Conservation (phyloP, 768 basidiomycete genomes). For the Boletus rubroflammeus region DNA sequence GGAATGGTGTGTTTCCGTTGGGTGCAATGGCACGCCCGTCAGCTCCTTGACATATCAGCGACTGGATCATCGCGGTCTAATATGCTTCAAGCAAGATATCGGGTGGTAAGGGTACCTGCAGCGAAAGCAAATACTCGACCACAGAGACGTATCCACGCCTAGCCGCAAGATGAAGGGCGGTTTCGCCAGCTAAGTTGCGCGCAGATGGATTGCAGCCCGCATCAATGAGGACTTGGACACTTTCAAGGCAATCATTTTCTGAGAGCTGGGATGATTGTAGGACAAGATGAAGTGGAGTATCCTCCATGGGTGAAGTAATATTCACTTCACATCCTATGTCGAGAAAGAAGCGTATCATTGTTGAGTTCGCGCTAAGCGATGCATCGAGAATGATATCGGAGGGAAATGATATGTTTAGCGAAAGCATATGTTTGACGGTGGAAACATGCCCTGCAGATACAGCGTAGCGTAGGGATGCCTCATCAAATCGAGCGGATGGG, state of each 20-base stretch:
- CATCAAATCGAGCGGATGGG: not conserved
- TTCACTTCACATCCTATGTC: not conserved
- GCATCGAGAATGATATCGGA: conserved; percentile 5
- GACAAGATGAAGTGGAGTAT: conserved; percentile 4
- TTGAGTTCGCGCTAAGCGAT: not conserved
- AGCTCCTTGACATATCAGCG: not conserved
- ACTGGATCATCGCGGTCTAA: not conserved
- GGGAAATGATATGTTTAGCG: not conserved
- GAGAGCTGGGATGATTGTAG: not conserved
- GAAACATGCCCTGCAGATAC: conserved; percentile 5
- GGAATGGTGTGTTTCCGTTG: not conserved
- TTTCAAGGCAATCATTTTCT: not conserved
- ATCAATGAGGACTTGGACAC: not conserved
- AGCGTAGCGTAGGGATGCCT: not conserved
- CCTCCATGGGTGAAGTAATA: not conserved
- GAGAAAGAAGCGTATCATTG: conserved; percentile 4
- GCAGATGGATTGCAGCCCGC: conserved; percentile 8
- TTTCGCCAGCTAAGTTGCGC: not conserved
- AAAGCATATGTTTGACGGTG: conserved; percentile 2
- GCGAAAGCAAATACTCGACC: not conserved
- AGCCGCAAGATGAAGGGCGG: not conserved
- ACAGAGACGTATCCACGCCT: not conserved
- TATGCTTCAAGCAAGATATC: not conserved
- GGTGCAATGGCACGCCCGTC: not conserved
- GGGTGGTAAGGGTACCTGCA: not conserved